Evolutionary conservation across 2,329 filamentous ascomycete genomes (phyloP), one percentile per base, ranked within the genome.

Genomic region (Aspergillus sp.): DNA sequence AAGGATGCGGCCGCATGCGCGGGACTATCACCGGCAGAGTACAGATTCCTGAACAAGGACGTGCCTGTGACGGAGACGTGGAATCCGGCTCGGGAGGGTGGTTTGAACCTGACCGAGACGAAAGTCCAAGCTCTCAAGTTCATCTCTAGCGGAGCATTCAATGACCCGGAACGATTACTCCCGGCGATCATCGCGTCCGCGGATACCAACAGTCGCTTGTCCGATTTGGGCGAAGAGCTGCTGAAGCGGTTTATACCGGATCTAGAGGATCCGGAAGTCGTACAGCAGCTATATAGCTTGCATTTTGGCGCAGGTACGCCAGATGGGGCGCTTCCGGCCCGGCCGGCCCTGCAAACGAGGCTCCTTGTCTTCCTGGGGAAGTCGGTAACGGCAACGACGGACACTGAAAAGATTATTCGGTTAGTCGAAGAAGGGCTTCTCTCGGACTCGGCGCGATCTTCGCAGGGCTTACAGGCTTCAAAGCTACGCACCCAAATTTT

Each of bases 401-500:
- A 92, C 76, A 86, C 88, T 1, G 80, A 84, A 34, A 80, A 87
- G 34, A 88, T 97, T 31, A 84, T 91, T 61, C 83, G 82, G 5
- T 85, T 93, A 6, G 90, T 96, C 9, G 76, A 89, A 76, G 78
- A 88, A 79, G 80, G 91, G 78, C 79, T 93, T 76, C 72, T 83
- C 64, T 79, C 82, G 17, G 71, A 75, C 54, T 62, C 66, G 50
- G 71, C 80, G 68, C 71, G 69, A 55, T 78, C 76, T 49, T 81
- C 82, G 9, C 85, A 84, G 34, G 88, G 89, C 0, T 82, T 94
- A 7, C 93, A 97, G 76, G 87, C 87, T 2, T 85, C 87, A 1
- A 96, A 95, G 74, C 84, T 97, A 9, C 87, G 93, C 66, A 89
- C 88, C 50, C 91, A 93, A 0, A 84, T 97, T 4, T 95, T 98